phyloP scores from a whole-genome alignment of 345 rosid species.

The Populus euphratica region DNA sequence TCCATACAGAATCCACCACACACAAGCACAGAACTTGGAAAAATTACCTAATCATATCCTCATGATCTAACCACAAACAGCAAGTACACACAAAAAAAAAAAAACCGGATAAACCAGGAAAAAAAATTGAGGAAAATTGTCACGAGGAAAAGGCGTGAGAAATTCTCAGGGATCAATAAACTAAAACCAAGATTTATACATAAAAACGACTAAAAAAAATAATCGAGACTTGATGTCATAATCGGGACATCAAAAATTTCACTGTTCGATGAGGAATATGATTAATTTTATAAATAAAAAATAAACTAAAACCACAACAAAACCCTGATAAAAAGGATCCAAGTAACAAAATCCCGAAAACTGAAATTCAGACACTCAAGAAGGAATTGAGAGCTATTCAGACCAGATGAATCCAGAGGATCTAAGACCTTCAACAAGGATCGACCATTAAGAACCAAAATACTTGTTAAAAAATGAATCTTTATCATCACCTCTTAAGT shows the following conservation, averaged over 20 bases:
- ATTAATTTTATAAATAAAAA: background rate
- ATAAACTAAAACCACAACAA: constrained; percentile 36
- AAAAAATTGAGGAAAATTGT: background rate
- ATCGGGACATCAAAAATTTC: constrained; percentile 6
- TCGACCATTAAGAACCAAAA: constrained; percentile 16
- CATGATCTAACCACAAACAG: constrained; percentile 13
- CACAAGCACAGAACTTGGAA: background rate
- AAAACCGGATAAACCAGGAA: constrained; percentile 1
- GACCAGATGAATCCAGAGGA: constrained; percentile 15
- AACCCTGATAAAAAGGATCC: constrained; percentile 29
- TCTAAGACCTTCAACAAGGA: constrained; percentile 31
- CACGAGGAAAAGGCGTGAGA: background rate
- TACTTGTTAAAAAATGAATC: background rate
- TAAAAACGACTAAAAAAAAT: background rate
- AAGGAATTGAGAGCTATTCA: constrained; percentile 13
- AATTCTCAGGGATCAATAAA: background rate
- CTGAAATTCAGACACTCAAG: constrained; percentile 10
- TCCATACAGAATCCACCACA: background rate
- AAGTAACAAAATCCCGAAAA: constrained; percentile 4
- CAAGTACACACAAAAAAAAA: background rate
- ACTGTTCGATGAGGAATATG: background rate
- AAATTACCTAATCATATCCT: constrained; percentile 26
- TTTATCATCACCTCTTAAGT: background rate
- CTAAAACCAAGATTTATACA: background rate
- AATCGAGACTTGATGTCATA: constrained; percentile 1